A percentile compares a stretch with the other conserved stretches of the same genome.
Conservation (phyloP, 192 early-diverging fungal genomes). For the Coemansia sp. region DNA sequence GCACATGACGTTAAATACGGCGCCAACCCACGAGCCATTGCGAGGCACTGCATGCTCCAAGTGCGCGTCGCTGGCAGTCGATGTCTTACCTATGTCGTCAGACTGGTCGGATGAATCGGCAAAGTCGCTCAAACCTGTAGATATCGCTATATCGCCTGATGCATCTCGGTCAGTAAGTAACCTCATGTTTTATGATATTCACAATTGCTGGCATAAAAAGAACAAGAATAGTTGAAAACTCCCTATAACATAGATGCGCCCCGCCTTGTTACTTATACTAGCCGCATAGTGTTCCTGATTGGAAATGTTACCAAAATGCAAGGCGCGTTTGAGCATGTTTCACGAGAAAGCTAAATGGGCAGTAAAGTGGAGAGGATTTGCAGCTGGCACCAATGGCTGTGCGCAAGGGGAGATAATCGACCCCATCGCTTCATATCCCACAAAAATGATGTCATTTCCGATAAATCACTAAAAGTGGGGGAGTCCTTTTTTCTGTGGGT, state of each 20-base stretch:
- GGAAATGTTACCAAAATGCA: not conserved
- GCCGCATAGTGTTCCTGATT: too few species aligned
- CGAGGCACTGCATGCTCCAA: conserved; percentile 47
- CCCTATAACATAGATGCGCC: not conserved
- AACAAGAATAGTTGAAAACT: not conserved
- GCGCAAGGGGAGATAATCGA: not conserved
- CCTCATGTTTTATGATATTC: not conserved
- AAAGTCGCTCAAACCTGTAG: not conserved
- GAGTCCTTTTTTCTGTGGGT: too few species aligned
- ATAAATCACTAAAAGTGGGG: too few species aligned
- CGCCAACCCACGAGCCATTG: conserved; percentile 60
- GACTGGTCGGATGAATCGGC: conserved; percentile 13
- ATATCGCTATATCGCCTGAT: not conserved
- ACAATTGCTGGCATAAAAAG: not conserved
- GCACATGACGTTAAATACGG: conserved; percentile 70
- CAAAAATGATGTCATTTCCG: not conserved
- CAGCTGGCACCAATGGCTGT: not conserved
- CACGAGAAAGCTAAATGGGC: too few species aligned
- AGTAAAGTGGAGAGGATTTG: too few species aligned
- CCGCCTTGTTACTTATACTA: not conserved
- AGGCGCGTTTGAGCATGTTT: not conserved
- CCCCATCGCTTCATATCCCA: not conserved
- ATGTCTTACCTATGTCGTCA: not conserved
- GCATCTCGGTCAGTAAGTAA: not conserved
- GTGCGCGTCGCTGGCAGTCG: conserved; percentile 14